Conservation (phyloP, 2,329 filamentous ascomycete species). For the Cadophora sp. region DNA sequence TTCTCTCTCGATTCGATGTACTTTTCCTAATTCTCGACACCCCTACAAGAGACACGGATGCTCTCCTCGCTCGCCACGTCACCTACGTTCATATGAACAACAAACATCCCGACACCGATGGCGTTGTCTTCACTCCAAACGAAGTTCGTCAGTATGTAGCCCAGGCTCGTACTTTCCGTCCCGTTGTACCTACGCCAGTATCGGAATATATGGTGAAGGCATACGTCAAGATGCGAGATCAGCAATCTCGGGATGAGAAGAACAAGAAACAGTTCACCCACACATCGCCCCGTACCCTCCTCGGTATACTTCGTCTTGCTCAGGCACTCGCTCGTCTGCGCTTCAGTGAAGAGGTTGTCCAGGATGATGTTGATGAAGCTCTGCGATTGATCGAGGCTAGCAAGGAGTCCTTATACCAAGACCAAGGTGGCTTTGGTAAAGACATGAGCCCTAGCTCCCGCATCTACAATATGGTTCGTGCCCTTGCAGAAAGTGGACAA, state of each 20-base stretch:
- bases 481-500: slow-evolving; percentile 84
- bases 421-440: slow-evolving; percentile 64
- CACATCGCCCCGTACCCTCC: slow-evolving; percentile 89
- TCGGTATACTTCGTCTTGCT: slow-evolving; percentile 90
- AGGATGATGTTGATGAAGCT: slow-evolving; percentile 95
- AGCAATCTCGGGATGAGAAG: slow-evolving; percentile 90
- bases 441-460: slow-evolving; percentile 83
- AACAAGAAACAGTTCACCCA: slow-evolving; percentile 92
- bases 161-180: slow-evolving; percentile 87
- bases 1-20: slow-evolving; percentile 96
- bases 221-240: slow-evolving; percentile 92
- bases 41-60: slow-evolving; percentile 85
- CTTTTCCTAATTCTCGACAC: slow-evolving; percentile 97
- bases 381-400: slow-evolving; percentile 89
- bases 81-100: slow-evolving; percentile 97
- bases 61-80: slow-evolving; percentile 94
- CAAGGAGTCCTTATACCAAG: slow-evolving; percentile 86
- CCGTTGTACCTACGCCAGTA: slow-evolving; percentile 81
- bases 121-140: slow-evolving; percentile 85
- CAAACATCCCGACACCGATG: slow-evolving; percentile 81
- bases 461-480: slow-evolving; percentile 94
- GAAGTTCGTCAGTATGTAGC: slow-evolving; percentile 97
- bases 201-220: slow-evolving; percentile 97
- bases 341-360: slow-evolving; percentile 83
- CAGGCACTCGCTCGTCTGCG: slow-evolving; percentile 92